Percentiles rank a stretch among this genome's conserved stretches.
phyloP scores from a whole-genome alignment of 805 yeast genomes.

The Clavispora carvajalis region DNA sequence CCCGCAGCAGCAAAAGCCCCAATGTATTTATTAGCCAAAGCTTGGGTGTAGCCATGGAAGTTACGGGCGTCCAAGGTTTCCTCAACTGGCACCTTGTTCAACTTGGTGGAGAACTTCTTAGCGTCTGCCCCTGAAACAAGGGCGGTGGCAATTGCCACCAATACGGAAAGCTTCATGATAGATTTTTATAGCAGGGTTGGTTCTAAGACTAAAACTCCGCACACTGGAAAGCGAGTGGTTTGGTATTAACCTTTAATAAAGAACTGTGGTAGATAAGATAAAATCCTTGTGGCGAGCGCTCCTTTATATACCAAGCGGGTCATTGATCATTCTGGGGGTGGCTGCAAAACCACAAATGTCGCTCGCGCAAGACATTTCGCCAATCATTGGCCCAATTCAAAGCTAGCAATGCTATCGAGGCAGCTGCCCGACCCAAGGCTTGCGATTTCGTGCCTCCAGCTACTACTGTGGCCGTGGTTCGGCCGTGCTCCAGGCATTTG shows the following conservation, averaged over 20 bases:
- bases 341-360: not conserved
- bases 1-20: constrained; percentile 38
- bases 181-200: not conserved
- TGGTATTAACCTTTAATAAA: not conserved
- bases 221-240: not conserved
- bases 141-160: constrained; percentile 40
- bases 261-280: constrained; percentile 5
- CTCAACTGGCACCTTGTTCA: constrained; percentile 54
- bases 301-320: constrained; percentile 2
- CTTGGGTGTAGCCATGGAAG: constrained; percentile 49
- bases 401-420: too few species aligned
- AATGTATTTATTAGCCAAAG: constrained; percentile 60
- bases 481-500: not conserved
- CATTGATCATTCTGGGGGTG: not conserved
- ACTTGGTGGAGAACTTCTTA: constrained; percentile 49
- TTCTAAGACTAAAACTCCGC: not conserved
- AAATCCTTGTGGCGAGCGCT: constrained; percentile 5
- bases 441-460: not conserved
- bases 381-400: too few species aligned
- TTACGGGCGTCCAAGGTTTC: constrained; percentile 49
- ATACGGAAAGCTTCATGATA: constrained; percentile 31
- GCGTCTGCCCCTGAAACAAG: constrained; percentile 41
- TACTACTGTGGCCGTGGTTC: not conserved
- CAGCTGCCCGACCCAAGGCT: too few species aligned
- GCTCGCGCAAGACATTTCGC: not conserved